phyloP scores from a whole-genome alignment of 139 green algal species.

The Coelastrella sp. region DNA sequence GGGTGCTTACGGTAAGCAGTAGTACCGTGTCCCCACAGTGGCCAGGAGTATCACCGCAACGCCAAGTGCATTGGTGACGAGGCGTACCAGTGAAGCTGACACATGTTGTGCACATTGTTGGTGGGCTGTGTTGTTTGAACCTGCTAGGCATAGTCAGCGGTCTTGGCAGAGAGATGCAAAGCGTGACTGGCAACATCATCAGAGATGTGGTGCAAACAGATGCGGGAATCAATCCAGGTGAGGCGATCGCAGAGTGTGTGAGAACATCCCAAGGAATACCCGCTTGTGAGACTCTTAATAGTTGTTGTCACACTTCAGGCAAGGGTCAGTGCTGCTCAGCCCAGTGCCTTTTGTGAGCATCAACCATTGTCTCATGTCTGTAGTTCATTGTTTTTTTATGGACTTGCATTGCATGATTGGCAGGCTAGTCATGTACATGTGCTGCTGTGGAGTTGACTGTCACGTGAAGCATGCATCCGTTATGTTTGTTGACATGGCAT shows the following conservation, averaged over 20 bases:
- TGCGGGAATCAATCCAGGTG: constrained; percentile 83
- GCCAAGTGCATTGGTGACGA: no score
- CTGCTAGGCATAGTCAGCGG: constrained; percentile 75
- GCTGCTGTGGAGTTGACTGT: not conserved
- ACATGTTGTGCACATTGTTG: not conserved
- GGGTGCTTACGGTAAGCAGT: no score
- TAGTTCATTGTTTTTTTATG: no score
- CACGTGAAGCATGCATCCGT: not conserved
- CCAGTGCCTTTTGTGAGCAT: no score
- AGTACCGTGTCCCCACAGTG: no score
- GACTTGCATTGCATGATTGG: no score
- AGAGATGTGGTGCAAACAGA: constrained; percentile 82
- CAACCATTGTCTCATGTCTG: no score
- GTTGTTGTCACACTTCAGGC: not conserved
- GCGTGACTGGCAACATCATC: constrained; percentile 60
- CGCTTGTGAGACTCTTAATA: not conserved
- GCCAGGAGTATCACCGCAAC: no score
- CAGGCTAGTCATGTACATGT: no score
- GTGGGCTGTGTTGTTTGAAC: not conserved
- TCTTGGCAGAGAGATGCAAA: constrained; percentile 71
- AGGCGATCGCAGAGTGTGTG: not conserved
- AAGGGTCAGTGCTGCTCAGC: not conserved
- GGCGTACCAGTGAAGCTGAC: not conserved
- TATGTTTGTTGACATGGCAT: not conserved
- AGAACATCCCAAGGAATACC: not conserved